A percentile compares a stretch with the other conserved stretches of the same genome.
Evolutionary conservation across 2,329 filamentous ascomycete genomes (phyloP).

Genomic region (Phialophora chinensis): DNA sequence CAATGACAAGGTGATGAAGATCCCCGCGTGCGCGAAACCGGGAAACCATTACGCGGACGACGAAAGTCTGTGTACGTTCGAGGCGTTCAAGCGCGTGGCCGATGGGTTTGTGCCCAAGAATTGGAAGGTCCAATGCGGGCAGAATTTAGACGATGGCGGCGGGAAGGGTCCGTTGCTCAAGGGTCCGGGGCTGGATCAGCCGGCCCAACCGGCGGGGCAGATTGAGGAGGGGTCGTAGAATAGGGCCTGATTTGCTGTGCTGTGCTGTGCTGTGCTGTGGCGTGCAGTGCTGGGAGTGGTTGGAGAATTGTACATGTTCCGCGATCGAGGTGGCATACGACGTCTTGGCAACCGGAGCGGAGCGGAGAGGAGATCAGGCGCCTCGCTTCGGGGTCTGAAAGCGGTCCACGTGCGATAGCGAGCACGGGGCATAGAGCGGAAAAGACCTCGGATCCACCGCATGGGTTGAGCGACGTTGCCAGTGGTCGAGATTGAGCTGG

Average conservation of each 20-base stretch:
- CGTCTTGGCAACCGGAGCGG: too few relatives aligned
- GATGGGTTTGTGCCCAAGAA: slow-evolving; percentile 85
- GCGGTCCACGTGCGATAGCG: too few relatives aligned
- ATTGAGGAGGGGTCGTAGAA: slow-evolving; percentile 33
- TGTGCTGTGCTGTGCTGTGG: too few relatives aligned
- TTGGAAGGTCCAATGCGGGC: slow-evolving; percentile 71
- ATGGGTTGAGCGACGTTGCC: too few relatives aligned
- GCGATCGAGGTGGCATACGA: too few relatives aligned
- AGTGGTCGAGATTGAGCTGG: too few relatives aligned
- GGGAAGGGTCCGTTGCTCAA: background rate
- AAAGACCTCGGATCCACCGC: too few relatives aligned
- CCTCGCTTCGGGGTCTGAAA: too few relatives aligned
- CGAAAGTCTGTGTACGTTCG: slow-evolving; percentile 86
- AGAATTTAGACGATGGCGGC: slow-evolving; percentile 56
- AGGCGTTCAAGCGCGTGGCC: slow-evolving; percentile 89
- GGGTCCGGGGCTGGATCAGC: slow-evolving; percentile 23
- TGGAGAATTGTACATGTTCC: too few relatives aligned
- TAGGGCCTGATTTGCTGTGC: background rate
- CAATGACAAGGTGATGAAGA: slow-evolving; percentile 80
- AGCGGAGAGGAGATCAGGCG: too few relatives aligned
- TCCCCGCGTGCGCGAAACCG: slow-evolving; percentile 77
- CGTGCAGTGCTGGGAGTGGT: too few relatives aligned
- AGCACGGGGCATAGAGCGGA: too few relatives aligned
- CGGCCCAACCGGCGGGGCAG: slow-evolving; percentile 32
- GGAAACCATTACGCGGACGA: slow-evolving; percentile 88